phyloP scores from a whole-genome alignment of 1,284 basidiomycete genomes.

The Termitomyces sp. region DNA sequence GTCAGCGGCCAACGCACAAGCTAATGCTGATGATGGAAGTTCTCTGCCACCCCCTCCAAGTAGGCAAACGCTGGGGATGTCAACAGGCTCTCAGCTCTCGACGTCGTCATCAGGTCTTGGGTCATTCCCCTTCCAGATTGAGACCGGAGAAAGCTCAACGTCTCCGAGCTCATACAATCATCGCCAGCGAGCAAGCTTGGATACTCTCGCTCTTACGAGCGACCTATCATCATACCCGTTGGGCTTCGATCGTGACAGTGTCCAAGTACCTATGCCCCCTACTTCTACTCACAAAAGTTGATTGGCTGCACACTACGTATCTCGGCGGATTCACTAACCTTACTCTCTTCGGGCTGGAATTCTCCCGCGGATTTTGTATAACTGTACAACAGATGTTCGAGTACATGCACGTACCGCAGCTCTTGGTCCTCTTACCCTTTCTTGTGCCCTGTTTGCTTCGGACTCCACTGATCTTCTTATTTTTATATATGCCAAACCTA shows the following conservation, averaged over 20 bases:
- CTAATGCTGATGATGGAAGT: constrained; percentile 14
- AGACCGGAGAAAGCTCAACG: constrained; percentile 38
- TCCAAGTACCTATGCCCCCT: constrained; percentile 19
- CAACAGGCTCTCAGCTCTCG: constrained; percentile 65
- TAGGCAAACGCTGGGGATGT: constrained; percentile 57
- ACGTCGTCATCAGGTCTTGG: constrained; percentile 69
- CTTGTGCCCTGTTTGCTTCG: neutral
- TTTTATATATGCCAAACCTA: neutral
- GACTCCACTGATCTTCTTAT: constrained; percentile 5
- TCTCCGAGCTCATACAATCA: constrained; percentile 33
- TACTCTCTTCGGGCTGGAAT: constrained; percentile 9
- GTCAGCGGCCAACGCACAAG: constrained; percentile 3
- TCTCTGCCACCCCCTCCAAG: constrained; percentile 44
- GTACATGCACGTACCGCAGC: constrained; percentile 7
- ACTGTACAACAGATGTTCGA: constrained; percentile 14
- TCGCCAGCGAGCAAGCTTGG: constrained; percentile 70
- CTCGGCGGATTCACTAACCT: neutral
- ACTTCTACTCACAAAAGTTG: constrained; percentile 16
- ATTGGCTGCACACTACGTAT: constrained; percentile 4
- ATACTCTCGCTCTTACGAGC: constrained; percentile 74
- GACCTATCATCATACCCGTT: constrained; percentile 78
- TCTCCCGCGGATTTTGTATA: constrained; percentile 9
- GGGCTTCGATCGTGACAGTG: constrained; percentile 55
- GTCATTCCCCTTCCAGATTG: constrained; percentile 81
- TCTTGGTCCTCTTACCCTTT: neutral